A percentile compares a stretch with the other conserved stretches of the same genome.
phyloP scores from a whole-genome alignment of 2,329 filamentous ascomycete species.

The Trichoderma koningiopsis region DNA sequence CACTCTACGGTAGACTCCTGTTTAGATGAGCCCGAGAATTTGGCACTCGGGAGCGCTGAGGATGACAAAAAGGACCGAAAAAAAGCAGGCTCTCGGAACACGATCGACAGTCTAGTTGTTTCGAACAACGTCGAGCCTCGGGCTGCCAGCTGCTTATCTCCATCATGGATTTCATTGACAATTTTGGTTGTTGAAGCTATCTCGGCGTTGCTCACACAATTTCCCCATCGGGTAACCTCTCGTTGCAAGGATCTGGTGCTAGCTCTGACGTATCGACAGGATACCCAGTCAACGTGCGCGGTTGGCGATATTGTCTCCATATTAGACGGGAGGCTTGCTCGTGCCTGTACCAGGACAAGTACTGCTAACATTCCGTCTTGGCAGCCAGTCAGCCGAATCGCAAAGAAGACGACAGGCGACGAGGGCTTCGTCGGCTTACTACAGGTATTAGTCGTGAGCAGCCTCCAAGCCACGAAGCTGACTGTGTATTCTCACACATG shows the following conservation, averaged over 20 bases:
- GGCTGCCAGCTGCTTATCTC: not conserved
- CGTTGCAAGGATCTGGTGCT: slow-evolving; percentile 1
- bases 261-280: slow-evolving; percentile 21
- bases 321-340: not conserved
- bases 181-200: not conserved
- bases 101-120: slow-evolving; percentile 10
- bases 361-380: not conserved
- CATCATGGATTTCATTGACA: not conserved
- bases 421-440: not conserved
- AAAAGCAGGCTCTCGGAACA: not conserved
- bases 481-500: not conserved
- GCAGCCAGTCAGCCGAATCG: slow-evolving; percentile 1
- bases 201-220: slow-evolving; percentile 15
- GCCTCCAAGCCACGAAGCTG: not conserved
- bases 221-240: slow-evolving; percentile 15
- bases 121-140: not conserved
- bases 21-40: slow-evolving; percentile 1
- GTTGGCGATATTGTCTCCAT: slow-evolving; percentile 22
- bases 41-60: not conserved
- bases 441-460: not conserved
- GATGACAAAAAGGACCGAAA: slow-evolving; percentile 10
- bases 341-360: not conserved
- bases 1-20: not conserved
- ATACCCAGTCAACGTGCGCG: not conserved
- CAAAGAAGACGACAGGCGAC: not conserved